Evolutionary conservation across 805 yeast genomes (phyloP).

Genomic region (Wickerhamiella lipophila): DNA sequence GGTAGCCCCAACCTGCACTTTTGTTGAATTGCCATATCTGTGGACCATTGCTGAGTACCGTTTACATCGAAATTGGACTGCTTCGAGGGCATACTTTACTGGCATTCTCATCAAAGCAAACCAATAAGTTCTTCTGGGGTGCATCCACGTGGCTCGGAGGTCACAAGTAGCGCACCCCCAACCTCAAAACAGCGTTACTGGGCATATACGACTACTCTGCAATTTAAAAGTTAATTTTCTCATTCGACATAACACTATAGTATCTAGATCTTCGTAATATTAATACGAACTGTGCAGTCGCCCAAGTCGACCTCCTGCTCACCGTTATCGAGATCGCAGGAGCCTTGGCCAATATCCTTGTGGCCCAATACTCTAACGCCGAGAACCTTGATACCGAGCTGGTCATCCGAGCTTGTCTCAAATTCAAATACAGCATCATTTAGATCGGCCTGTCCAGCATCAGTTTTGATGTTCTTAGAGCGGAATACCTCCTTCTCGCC

Average conservation of each 20-base stretch:
- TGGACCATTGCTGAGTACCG: background rate
- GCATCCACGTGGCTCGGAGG: too few relatives aligned
- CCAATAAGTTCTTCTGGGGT: too few relatives aligned
- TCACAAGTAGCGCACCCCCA: too few relatives aligned
- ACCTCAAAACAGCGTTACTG: too few relatives aligned
- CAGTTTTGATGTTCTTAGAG: conserved; percentile 46
- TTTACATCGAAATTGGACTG: background rate
- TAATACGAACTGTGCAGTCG: conserved; percentile 9
- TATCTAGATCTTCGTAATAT: conserved; percentile 1
- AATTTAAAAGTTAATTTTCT: background rate
- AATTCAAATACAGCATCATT: conserved; percentile 49
- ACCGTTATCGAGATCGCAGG: conserved; percentile 30
- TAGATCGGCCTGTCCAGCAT: conserved; percentile 31
- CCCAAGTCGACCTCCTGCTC: conserved; percentile 29
- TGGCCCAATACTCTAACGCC: conserved; percentile 65
- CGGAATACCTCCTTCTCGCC: conserved; percentile 45
- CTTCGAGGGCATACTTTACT: background rate
- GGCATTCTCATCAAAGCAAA: too few relatives aligned
- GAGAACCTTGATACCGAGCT: conserved; percentile 45
- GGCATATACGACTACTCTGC: too few relatives aligned
- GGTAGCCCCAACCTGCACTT: background rate
- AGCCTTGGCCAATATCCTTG: conserved; percentile 47
- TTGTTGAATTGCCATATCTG: background rate
- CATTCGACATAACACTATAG: background rate
- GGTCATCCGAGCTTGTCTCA: conserved; percentile 50